Evolutionary conservation across 495 filamentous ascomycete species (phyloP), one percentile per base, ranked within the genome.

Genomic region (Aspergillus asperescens): DNA sequence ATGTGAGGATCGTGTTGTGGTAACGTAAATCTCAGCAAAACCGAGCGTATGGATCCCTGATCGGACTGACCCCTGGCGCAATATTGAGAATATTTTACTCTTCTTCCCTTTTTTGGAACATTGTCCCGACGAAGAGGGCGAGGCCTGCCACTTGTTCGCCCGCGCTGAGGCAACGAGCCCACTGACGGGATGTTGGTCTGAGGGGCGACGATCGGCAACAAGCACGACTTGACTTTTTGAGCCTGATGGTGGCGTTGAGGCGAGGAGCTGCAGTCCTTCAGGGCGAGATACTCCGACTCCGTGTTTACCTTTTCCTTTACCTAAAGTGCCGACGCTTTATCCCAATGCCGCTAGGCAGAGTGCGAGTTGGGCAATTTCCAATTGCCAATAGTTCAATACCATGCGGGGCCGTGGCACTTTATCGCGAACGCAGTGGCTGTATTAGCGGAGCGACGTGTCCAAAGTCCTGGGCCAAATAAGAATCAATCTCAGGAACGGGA

Each of bases 401-500:
- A 16, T 2, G 25, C 41, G 39, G n/a, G 50, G 50, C 9, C 40
- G 40, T 52, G 40, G 40, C 42, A 5, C 41, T 28, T 40, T 19
- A 22, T 10, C 20, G 39, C 28, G 20, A 32, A 15, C 2, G 6
- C 49, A 37, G 28, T 52, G 49, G 49, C 29, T 52, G 12, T 44
- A 45, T 38, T 27, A 18, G 32, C 39, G 48, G 37, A 19, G 24
- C 38, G 41, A 52, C 40, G 22, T 52, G 41, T 44, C 50, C 41
- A 44, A 52, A 52, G 40, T 38, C 18, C 48, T 24, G 28, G 48
- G 37, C 38, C 20, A 29, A 41, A 6, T 29, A 2, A 43, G 39
- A 28, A n/a, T n/a, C 22, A 38, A 45, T 53, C 40, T 53, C 41
- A 34, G 50, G 50, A 38, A 46, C 29, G 28, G 45, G 46, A 27